These are phyloP conservation scores for Huntiella decipiens DNA, from an alignment of 2,329 filamentous ascomycete species.

Conservation along the genomic window DNA sequence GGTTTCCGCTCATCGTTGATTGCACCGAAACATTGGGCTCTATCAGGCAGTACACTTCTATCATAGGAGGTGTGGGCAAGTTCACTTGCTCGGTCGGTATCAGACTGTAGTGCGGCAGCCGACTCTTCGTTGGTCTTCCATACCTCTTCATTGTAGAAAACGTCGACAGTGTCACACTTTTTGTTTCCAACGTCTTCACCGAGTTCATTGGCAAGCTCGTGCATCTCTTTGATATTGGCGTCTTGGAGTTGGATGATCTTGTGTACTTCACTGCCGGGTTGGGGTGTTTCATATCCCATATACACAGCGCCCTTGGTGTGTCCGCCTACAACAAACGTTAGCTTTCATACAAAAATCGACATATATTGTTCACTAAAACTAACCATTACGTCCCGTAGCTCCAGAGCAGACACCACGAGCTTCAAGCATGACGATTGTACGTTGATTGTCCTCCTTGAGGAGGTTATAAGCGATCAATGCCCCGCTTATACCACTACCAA, in stretches of 20 bases:
- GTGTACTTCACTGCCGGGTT: constrained; percentile 6
- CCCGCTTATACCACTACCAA: constrained; percentile 36
- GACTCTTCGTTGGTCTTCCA: constrained; percentile 7
- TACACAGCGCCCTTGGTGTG: constrained; percentile 10
- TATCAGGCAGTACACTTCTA: background rate
- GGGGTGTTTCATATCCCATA: constrained; percentile 2
- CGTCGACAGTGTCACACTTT: constrained; percentile 7
- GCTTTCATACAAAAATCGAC: background rate
- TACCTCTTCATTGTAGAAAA: constrained; percentile 6
- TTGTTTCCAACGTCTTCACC: constrained; percentile 11
- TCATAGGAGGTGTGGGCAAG: background rate
- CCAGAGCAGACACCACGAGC: constrained; percentile 19
- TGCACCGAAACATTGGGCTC: constrained; percentile 1
- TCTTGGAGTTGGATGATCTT: constrained; percentile 12
- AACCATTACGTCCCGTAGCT: constrained; percentile 21
- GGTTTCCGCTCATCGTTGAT: constrained; percentile 1
- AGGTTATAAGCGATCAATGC: constrained; percentile 20
- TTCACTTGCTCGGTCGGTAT: background rate
- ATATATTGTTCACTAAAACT: background rate
- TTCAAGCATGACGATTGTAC: constrained; percentile 18
- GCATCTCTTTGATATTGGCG: constrained; percentile 10
- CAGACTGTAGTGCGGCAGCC: constrained; percentile 1
- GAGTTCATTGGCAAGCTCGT: constrained; percentile 8
- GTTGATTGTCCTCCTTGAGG: constrained; percentile 9
- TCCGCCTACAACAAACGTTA: constrained; percentile 7